Conservation (phyloP, 805 yeast genomes). For the Zygosaccharomyces gambellarensis region DNA sequence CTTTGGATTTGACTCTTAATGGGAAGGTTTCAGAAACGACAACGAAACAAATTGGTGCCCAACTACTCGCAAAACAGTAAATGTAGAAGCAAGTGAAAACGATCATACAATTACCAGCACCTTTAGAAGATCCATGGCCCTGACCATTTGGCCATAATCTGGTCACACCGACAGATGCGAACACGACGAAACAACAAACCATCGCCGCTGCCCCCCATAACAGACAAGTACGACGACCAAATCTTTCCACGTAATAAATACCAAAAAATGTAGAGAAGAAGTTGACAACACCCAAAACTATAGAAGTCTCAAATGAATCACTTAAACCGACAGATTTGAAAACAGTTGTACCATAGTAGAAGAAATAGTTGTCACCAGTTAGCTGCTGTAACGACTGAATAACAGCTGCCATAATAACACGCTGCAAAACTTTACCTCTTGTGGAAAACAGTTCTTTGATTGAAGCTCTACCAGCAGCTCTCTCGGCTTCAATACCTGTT, state of each 20-base stretch:
- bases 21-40: conserved; percentile 70
- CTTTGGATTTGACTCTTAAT: conserved; percentile 61
- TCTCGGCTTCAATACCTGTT: conserved; percentile 58
- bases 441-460: conserved; percentile 66
- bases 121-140: conserved; percentile 33
- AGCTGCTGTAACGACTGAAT: conserved; percentile 66
- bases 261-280: conserved; percentile 54
- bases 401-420: conserved; percentile 49
- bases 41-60: conserved; percentile 72
- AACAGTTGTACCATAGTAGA: conserved; percentile 62
- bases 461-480: conserved; percentile 57
- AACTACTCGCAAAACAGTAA: conserved; percentile 70
- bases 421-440: conserved; percentile 53
- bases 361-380: conserved; percentile 65
- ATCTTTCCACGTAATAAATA: conserved; percentile 48
- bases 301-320: conserved; percentile 58
- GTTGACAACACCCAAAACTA: conserved; percentile 58
- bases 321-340: conserved; percentile 57
- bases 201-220: conserved; percentile 48
- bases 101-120: conserved; percentile 69
- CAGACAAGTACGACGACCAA: conserved; percentile 50
- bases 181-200: conserved; percentile 45
- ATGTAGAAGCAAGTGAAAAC: conserved; percentile 67
- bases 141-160: conserved; percentile 39
- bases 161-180: conserved; percentile 62